Percentiles rank a stretch among this genome's conserved stretches.
These are phyloP conservation scores for Cyclotella kingstonii DNA, from an alignment of 108 stramenopile genomes.

Conservation along the genomic window DNA sequence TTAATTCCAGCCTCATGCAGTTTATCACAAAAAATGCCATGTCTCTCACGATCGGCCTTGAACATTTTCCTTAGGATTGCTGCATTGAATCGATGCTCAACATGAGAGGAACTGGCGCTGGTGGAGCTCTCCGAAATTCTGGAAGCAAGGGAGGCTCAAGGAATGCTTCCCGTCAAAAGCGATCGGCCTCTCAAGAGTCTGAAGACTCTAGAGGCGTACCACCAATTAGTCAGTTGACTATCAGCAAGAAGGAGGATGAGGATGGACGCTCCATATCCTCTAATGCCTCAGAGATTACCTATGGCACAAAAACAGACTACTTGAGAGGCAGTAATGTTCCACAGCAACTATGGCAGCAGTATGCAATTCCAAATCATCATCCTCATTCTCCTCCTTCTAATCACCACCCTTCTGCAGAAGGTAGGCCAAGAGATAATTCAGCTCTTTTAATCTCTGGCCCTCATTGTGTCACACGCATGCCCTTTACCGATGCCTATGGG, in stretches of 20 bases:
- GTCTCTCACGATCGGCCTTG: no score
- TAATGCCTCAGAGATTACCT: conserved; percentile 35
- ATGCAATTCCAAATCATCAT: background rate
- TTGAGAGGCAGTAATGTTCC: conserved; percentile 4
- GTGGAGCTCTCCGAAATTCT: background rate
- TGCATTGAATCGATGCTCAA: conserved; percentile 34
- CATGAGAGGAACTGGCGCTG: conserved; percentile 16
- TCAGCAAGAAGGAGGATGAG: conserved; percentile 5
- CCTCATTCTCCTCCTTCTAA: background rate
- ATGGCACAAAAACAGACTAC: conserved; percentile 20
- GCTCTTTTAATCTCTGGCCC: conserved; percentile 11
- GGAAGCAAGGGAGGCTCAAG: background rate
- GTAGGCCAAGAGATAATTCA: conserved; percentile 7
- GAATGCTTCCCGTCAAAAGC: background rate
- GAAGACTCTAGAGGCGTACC: conserved; percentile 1
- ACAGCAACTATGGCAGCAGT: conserved; percentile 18
- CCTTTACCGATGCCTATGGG: conserved; percentile 73
- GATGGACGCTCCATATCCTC: conserved; percentile 27
- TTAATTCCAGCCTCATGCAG: no score
- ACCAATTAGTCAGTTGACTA: conserved; percentile 11
- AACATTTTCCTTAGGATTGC: conserved; percentile 17
- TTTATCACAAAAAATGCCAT: no score
- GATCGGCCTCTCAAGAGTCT: conserved; percentile 3
- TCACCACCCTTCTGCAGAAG: background rate
- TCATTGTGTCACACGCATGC: conserved; percentile 45